phyloP scores from a whole-genome alignment of 176 grass and related monocot genomes.

The Triticum timopheevii region DNA sequence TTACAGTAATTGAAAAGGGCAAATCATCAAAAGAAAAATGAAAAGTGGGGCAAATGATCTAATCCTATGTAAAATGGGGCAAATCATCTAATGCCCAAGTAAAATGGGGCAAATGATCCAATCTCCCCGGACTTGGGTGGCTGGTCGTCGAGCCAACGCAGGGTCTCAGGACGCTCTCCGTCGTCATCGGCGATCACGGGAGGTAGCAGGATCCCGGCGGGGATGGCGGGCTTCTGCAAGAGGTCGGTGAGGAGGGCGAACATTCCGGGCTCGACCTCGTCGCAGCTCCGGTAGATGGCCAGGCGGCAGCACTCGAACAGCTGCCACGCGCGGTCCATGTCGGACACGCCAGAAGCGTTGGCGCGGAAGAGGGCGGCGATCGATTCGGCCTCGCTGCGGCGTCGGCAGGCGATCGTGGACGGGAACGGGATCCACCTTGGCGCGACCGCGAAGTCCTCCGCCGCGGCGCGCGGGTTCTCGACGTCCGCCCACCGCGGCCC shows the following conservation, averaged over 20 bases:
- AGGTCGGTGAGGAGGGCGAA: conserved; percentile 31
- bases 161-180: background rate
- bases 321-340: background rate
- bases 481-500: conserved; percentile 19
- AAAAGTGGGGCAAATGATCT: too few relatives aligned
- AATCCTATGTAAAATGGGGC: too few relatives aligned
- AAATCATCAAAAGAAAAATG: too few relatives aligned
- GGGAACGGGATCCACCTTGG: too few relatives aligned
- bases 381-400: conserved; percentile 28
- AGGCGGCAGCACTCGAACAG: conserved; percentile 2
- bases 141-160: conserved; percentile 43
- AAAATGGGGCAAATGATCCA: too few relatives aligned
- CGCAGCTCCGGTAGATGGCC: conserved; percentile 37
- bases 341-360: conserved; percentile 28
- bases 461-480: background rate
- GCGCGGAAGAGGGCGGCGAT: background rate
- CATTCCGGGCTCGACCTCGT: conserved; percentile 32
- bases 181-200: background rate
- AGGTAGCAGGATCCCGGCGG: conserved; percentile 30
- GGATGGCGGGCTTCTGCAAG: conserved; percentile 15
- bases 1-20: too few relatives aligned
- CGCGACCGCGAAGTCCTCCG: background rate
- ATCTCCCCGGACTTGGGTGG: conserved; percentile 17
- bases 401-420: conserved; percentile 35
- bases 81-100: too few relatives aligned